Base-by-base conservation (phyloP, 225 moss, liverwort and hornwort species). In the Bryoerythrophyllum caledonicum region DNA sequence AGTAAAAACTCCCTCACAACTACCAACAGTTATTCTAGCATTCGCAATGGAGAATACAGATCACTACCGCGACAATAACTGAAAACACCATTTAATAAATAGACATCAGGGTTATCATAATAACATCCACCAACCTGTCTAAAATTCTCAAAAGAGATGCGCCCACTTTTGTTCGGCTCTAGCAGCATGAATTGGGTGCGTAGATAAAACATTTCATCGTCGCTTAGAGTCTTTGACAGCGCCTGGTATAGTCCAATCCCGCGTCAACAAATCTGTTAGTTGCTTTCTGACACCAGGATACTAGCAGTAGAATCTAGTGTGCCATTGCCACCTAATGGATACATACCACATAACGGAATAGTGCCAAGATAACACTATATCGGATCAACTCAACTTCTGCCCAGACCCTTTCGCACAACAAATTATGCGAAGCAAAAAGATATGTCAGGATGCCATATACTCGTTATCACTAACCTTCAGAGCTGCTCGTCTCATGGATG, bases 401-500 rank as follows among this genome's bases (percentile, higher is more conserved):
- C 13, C 16, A 65, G 13, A 27, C 52, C 53, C 35, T 35, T 55
- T 26, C 6, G 38, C 20, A 66, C 1, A 24, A 46, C 19, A 70
- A 15, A 57, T 21, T 51, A 21, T 1, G 26, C 5, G 26, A 4
- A 24, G 67, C 1, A 16, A 67, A 35, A 26, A 60, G 35, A 9
- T 46, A 52, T 43, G 35, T 43, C 8, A 53, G 38, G 38, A 58
- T 16, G 15, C 27, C 27, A 40, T 12, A 38, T 3, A 16, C 30
- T 64, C 4, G 26, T 68, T 8, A 32, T 28, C 63, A 83, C 91
- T 43, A 60, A 99, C 97, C 97, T 94, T 94, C 76, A 99, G 82
- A 30, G 94, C 94, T 70, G 94, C 94, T 59, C 90, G 87, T 84
- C 93, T 89, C 97, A 99, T 99, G 20, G 94, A 89, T 14, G 97